Evolutionary conservation across 208 protist species (phyloP), one percentile per base, ranked within the genome.

Genomic region (Leishmania turanica): DNA sequence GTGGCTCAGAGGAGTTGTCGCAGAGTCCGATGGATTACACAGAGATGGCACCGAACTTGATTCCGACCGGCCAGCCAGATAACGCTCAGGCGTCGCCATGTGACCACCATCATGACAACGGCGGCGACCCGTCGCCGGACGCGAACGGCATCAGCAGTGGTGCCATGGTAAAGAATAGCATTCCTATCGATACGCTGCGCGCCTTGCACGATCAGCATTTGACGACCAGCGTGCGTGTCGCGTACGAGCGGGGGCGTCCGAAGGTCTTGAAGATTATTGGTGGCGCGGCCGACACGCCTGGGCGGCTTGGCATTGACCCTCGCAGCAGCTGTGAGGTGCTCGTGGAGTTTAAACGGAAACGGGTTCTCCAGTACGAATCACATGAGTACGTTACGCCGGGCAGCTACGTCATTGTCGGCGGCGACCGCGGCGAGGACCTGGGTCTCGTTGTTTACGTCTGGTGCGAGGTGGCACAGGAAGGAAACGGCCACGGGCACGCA

Each of bases 121-220:
- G 71, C 42, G 58, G 34, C 21, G 74, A 66, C 34, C 65, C 56
- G 11, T 73, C 78, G 2, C 51, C 78, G 54, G 56, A 84, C 42
- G 47, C 78, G 47, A 90, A 45, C 77, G 64, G 65, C 74, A 81
- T 64, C 60, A 72, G 78, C 81, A 80, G 74, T 47, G 42, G n/a
- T 37, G 76, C 15, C 17, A 24, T 64, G 24, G 62, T 77, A 8
- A 84, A 78, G 78, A 91, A 95, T 66, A 82, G 99, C 62, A 97
- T 99, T 47, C 97, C 98, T 77, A 95, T 99, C 65, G 99, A 93
- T 58, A 97, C 99, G 78, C 93, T 98, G 21, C 92, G 88, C 15
- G 93, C 94, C 56, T 98, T 99, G 49, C 96, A 98, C 53, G 99
- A 98, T 42, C 95, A 95, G 79, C 89, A 96, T 78, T 62, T 94